phyloP scores from a whole-genome alignment of 192 early-diverging fungal genomes.

The Coemansia sp. region DNA sequence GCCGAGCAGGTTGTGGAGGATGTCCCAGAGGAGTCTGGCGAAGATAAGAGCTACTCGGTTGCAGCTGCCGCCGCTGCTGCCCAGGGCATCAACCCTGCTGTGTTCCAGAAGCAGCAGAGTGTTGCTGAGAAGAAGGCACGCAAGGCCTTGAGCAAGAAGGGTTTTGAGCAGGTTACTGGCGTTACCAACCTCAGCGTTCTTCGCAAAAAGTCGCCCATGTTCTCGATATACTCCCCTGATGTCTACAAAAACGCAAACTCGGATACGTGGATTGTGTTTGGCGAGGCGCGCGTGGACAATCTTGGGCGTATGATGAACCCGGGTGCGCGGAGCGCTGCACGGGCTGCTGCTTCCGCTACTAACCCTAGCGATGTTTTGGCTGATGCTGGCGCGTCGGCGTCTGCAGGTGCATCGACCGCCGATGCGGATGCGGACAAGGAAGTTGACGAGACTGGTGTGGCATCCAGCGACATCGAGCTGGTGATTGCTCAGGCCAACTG shows the following conservation, averaged over 20 bases:
- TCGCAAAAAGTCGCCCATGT: constrained; percentile 76
- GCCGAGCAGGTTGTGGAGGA: constrained; percentile 45
- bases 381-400: constrained; percentile 27
- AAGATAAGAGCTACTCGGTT: constrained; percentile 14
- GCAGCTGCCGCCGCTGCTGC: constrained; percentile 27
- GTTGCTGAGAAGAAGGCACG: constrained; percentile 95
- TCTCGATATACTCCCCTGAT: constrained; percentile 86
- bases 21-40: constrained; percentile 24
- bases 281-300: constrained; percentile 90
- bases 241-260: constrained; percentile 87
- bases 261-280: constrained; percentile 96
- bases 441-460: constrained; percentile 82
- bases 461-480: constrained; percentile 89
- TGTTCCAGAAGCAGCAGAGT: constrained; percentile 58
- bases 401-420: constrained; percentile 14
- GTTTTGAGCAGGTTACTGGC: constrained; percentile 80
- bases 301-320: constrained; percentile 65
- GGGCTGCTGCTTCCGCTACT: constrained; percentile 16
- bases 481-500: constrained; percentile 90
- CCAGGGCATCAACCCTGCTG: constrained; percentile 31
- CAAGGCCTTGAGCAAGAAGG: constrained; percentile 91
- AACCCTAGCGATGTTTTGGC: background rate
- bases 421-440: constrained; percentile 59
- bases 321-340: constrained; percentile 56
- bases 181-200: constrained; percentile 88